Evolutionary conservation across 2,329 filamentous ascomycete genomes (phyloP), one percentile per base, ranked within the genome.

Genomic region (Cytospora leucostoma): DNA sequence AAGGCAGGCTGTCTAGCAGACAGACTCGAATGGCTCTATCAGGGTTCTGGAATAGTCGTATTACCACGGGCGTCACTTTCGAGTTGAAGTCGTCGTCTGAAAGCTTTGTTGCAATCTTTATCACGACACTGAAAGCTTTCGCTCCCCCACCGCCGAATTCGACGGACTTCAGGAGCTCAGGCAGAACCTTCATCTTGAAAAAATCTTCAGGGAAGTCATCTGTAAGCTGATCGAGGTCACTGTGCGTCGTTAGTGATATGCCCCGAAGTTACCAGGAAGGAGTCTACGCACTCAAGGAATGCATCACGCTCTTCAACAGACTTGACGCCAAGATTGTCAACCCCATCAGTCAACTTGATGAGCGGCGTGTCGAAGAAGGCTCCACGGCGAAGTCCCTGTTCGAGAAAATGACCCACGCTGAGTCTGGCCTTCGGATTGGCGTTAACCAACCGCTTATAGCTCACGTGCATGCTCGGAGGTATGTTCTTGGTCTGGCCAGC

Each of bases 171-270:
- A 99, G 83, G 35, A 99, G 80, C 73, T 99, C 95, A 0, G 95
- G 95, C 10, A 99, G 82, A 4, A 99, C 88, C 72, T 98, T 99
- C 84, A 96, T 91, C 74, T 96, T 96, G 82, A 98, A 97, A 75
- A 97, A 99, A 65, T 98, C 95, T 72, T 97, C 94, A 0, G 95
- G 95, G 66, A 98, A 97, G 74, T 99, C 93, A 68, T 97, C 92
- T 0, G 92, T 90, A 6, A 97, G 83, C 65, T 90, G 84, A 68
- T 96, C 92, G 7, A 99, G 84, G 71, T 96, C 92, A 61, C 81
- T 83, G 50, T 4, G 19, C 13, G 68, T 81, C 84, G 66, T 69
- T 55, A 79, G 72, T 66, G 66, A 65, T 17, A 17, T n/a, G 51
- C 38, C 62, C 38, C 8, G 7, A 32, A 10, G 10, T 27, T 49